Percentiles rank a stretch among this genome's conserved stretches.
phyloP scores from a whole-genome alignment of 495 filamentous ascomycete species.

The Lineolata rhizophorae region DNA sequence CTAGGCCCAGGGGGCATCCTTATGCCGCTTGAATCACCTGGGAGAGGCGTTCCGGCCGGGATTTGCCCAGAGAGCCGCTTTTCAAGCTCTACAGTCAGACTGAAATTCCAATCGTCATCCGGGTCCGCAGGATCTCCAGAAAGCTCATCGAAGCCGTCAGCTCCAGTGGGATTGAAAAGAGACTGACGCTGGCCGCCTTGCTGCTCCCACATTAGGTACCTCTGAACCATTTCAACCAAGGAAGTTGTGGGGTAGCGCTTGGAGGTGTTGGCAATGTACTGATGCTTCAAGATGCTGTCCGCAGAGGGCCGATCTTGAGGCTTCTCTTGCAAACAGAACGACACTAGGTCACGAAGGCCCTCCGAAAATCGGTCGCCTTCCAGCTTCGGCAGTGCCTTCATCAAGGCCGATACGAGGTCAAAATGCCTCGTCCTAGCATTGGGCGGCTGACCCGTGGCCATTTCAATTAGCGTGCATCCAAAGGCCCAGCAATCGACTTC shows the following conservation, averaged over 20 bases:
- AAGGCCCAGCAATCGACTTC: constrained; percentile 92
- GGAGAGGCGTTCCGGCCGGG: too few relatives aligned
- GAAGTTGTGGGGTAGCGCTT: constrained; percentile 39
- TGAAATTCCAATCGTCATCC: constrained; percentile 80
- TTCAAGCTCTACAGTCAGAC: constrained; percentile 68
- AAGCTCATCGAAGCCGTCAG: constrained; percentile 34
- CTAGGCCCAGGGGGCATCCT: constrained; percentile 3
- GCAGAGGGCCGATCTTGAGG: constrained; percentile 53
- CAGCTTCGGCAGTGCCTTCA: constrained; percentile 33
- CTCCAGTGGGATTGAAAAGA: constrained; percentile 56
- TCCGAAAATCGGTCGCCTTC: constrained; percentile 52
- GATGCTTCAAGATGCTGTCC: constrained; percentile 38
- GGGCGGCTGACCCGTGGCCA: constrained; percentile 75
- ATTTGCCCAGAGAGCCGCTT: constrained; percentile 13
- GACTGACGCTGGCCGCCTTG: constrained; percentile 66
- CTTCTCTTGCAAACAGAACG: constrained; percentile 57
- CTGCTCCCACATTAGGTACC: constrained; percentile 70
- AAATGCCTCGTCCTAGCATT: constrained; percentile 20
- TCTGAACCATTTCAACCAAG: constrained; percentile 49
- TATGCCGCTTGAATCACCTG: too few relatives aligned
- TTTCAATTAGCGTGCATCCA: constrained; percentile 75
- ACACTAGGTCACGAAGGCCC: constrained; percentile 52
- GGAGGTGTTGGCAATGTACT: constrained; percentile 40
- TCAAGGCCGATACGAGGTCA: constrained; percentile 5
- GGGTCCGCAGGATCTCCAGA: constrained; percentile 13